Evolutionary conservation across 2,329 filamentous ascomycete species (phyloP), one percentile per base, ranked within the genome.

Genomic region (Grosmannia huntii): DNA sequence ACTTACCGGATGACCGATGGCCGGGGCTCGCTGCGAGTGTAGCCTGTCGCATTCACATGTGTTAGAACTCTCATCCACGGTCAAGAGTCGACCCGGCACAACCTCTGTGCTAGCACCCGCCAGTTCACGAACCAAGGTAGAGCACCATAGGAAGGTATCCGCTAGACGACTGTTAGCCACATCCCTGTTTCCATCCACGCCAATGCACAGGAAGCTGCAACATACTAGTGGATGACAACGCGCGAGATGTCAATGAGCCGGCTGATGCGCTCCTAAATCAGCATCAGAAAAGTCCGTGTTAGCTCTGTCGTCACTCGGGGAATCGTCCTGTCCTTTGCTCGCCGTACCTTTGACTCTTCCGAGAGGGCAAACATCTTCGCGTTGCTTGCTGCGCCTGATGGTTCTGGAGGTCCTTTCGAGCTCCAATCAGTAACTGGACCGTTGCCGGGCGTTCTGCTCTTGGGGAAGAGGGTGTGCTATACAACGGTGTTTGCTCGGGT

Each of bases 91-190:
- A 19, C 36, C 16, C 12, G n/a, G 21, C 44, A 10, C 60, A 62
- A 53, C 63, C 38, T 60, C 60, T 75, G 14, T 25, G 28, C 11
- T 31, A 21, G 14, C 41, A 49, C 9, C 53, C 6, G 6, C 23
- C 16, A 14, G 41, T n/a, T 53, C 46, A 63, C 61, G 53, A 85
- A 94, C 89, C 94, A 67, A 99, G 86, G 74, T 97, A 99, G 73
- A 99, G 82, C 71, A 99, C 95, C 73, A 99, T 75, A 67, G 94
- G 94, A 60, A 99, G 83, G 75, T 97, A 99, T 72, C 94, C 94
- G 79, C 90, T 95, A 67, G 56, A 36, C 57, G 19, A 16, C 16
- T 55, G 68, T 80, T 64, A 79, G 73, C 63, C 33, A 21, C 33
- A 19, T 0, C n/a, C 9, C 36, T 5, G 36, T 38, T 11, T 41